Base-by-base conservation (phyloP, 352 stramenopile species). In the Pythium monospermum region DNA sequence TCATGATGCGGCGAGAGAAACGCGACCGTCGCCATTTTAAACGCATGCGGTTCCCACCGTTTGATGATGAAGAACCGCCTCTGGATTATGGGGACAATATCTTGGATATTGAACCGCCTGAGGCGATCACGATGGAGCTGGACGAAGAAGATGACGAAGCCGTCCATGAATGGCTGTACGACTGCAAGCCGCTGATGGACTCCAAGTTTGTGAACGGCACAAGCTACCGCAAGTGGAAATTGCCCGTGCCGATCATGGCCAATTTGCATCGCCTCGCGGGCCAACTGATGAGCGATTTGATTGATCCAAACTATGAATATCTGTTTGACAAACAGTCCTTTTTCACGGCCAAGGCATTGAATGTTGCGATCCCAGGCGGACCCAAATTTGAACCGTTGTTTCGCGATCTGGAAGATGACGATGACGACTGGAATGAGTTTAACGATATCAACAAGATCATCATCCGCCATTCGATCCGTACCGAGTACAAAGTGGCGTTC, bases 361-460 rank as follows among this genome's bases (percentile, higher is more conserved):
- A 99, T 76, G 79, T 99, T 8, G 95, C 97, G 25, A 99, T 99
- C 67, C 97, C 97, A 0, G 97, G 97, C 27, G 97, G 97, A 8
- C 97, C 97, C 13, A 99, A 99, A 77, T 99, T 99, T 63, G 97
- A 99, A 70, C 97, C 97, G 13, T 75, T 99, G 16, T 99, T 97
- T 64, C 87, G 95, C n/a, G 97, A 99, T 70, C 60, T 97, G 11
- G 94, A 98, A 50, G 91, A 98, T 41, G 95, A 99, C 47, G 97
- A 99, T 53, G 96, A 99, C 59, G 97, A 99, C 76, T 99, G 97
- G 97, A 99, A 99, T 79, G 97, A 99, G 68, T 99, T 99, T 74
- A 99, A 99, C 60, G 97, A 99, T 71, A 98, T 99, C 67, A 98
- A 99, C 73, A 99, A 99, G 75, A 99, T 99, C 66, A 99, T 99